phyloP scores from a whole-genome alignment of 2,329 filamentous ascomycete genomes.

The Trichoderma polysporum region DNA sequence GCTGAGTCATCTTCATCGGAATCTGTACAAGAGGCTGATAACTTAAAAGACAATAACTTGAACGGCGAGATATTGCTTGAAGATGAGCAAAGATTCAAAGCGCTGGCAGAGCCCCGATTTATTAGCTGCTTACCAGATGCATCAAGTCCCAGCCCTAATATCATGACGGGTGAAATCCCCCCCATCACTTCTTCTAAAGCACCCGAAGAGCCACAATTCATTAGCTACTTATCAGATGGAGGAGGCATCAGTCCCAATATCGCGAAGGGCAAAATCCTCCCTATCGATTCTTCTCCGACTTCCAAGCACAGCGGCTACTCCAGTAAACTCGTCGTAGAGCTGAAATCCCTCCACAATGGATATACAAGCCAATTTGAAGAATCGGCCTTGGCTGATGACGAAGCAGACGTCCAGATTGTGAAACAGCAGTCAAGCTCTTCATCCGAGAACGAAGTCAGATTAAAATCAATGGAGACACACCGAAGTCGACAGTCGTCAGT shows the following conservation, averaged over 20 bases:
- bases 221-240: neutral
- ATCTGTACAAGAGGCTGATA: neutral
- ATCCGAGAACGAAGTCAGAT: neutral
- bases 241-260: neutral
- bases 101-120: neutral
- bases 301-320: neutral
- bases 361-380: slow-evolving; percentile 10
- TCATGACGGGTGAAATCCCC: neutral
- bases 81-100: neutral
- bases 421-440: neutral
- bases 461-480: neutral
- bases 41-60: neutral
- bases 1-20: neutral
- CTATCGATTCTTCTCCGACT: neutral
- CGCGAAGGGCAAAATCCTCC: neutral
- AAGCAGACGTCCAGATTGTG: slow-evolving; percentile 3
- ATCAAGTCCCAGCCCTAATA: neutral
- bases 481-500: slow-evolving; percentile 10
- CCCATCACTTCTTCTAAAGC: neutral
- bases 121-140: neutral
- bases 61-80: neutral
- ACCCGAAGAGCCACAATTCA: neutral
- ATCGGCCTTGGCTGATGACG: neutral
- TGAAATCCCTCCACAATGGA: neutral
- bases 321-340: slow-evolving; percentile 16